Conservation (phyloP, 805 yeast genomes). For the Suhomyces pyralidae region DNA sequence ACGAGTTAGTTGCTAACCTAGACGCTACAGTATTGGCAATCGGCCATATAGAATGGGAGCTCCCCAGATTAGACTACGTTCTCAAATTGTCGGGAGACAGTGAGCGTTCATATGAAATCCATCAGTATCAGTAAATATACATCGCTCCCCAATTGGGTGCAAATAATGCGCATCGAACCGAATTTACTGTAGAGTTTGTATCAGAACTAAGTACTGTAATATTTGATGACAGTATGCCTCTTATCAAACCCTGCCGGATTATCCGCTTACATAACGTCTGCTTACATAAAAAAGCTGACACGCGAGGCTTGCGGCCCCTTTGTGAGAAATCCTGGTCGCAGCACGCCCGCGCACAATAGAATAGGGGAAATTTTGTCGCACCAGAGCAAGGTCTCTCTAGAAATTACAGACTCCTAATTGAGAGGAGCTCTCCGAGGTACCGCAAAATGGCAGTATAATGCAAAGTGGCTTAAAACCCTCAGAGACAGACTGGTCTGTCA, state of each 20-base stretch:
- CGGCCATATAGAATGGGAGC: constrained; percentile 80
- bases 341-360: background rate
- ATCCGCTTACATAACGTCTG: background rate
- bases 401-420: background rate
- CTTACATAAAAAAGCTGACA: background rate
- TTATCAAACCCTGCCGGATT: background rate
- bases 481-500: background rate
- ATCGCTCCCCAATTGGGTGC: background rate
- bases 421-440: background rate
- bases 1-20: constrained; percentile 22
- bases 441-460: background rate
- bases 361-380: background rate
- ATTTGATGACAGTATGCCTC: background rate
- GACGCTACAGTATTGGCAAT: constrained; percentile 70
- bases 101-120: constrained; percentile 19
- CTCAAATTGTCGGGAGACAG: constrained; percentile 32
- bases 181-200: background rate
- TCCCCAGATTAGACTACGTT: constrained; percentile 62
- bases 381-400: background rate
- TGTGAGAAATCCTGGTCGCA: background rate
- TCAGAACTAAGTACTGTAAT: background rate
- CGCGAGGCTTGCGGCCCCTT: background rate
- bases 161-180: background rate
- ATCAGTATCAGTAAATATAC: constrained; percentile 5
- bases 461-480: background rate